Evolutionary conservation across 768 basidiomycete species (phyloP).

Genomic region (Clitopilus hobsonii): DNA sequence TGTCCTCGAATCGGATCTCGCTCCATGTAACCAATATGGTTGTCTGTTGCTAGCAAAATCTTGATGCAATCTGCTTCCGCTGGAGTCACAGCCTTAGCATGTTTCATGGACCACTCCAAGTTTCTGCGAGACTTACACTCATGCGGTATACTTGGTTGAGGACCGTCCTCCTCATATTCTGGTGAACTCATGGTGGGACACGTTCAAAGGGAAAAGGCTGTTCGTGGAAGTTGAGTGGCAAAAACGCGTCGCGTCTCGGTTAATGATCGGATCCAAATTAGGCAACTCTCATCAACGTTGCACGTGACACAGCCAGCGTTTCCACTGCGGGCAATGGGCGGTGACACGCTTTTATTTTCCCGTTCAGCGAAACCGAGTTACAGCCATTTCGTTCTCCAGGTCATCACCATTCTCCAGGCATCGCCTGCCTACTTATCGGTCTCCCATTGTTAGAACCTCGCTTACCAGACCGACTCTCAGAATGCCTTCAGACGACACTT

Average conservation of each 20-base stretch:
- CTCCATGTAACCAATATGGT: conserved; percentile 93
- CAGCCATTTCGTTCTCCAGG: conserved; percentile 9
- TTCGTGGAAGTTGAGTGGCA: neutral
- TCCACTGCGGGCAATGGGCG: neutral
- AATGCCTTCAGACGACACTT: conserved; percentile 24
- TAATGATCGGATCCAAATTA: neutral
- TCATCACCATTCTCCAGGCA: conserved; percentile 9
- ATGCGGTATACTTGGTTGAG: neutral
- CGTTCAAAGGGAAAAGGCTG: neutral
- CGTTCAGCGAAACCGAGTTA: conserved; percentile 1
- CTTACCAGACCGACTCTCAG: conserved; percentile 3
- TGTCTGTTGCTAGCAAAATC: conserved; percentile 92
- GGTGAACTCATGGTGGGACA: neutral
- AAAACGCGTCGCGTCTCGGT: conserved; percentile 10
- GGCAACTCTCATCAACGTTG: neutral
- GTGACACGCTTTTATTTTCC: neutral
- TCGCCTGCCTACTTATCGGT: conserved; percentile 7
- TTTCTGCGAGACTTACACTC: neutral
- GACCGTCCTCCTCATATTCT: neutral
- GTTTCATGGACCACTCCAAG: too few species aligned
- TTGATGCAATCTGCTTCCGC: conserved; percentile 65
- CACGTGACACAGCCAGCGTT: conserved; percentile 1
- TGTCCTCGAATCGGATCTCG: conserved; percentile 91
- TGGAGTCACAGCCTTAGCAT: conserved; percentile 15
- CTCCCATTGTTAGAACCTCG: conserved; percentile 6